Conservation (phyloP, 768 basidiomycete species). For the Candolleomyces efflorescens region DNA sequence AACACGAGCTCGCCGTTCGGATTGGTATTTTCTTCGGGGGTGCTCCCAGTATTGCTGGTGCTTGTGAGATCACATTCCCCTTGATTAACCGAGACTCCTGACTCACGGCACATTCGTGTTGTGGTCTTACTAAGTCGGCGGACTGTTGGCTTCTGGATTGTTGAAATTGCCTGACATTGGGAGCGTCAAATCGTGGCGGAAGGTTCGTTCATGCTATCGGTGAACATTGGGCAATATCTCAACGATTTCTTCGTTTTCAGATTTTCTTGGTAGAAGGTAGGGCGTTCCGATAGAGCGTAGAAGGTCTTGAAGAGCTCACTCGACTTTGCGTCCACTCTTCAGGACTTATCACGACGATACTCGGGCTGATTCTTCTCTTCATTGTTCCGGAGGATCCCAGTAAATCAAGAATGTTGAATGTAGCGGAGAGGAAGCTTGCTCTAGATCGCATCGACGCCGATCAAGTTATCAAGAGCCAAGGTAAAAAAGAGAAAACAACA, state of each 20-base stretch:
- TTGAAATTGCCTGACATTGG: conserved; percentile 29
- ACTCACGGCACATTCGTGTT: not conserved
- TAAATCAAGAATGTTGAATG: conserved; percentile 22
- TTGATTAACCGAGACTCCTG: not conserved
- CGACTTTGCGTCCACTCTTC: not conserved
- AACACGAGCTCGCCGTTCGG: conserved; percentile 30
- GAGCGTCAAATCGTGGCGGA: conserved; percentile 28
- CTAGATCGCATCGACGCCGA: conserved; percentile 27
- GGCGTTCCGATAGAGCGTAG: too few species aligned
- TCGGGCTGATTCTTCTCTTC: conserved; percentile 21
- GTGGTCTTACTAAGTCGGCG: conserved; percentile 25
- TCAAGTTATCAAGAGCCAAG: conserved; percentile 13
- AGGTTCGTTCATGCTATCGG: conserved; percentile 17
- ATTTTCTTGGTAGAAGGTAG: conserved; percentile 42
- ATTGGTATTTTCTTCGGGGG: conserved; percentile 33
- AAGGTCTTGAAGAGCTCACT: too few species aligned
- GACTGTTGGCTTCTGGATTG: conserved; percentile 33
- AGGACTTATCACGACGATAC: conserved; percentile 16
- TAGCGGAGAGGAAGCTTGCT: conserved; percentile 21
- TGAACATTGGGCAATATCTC: too few species aligned
- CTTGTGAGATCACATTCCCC: conserved; percentile 18
- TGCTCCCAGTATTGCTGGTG: conserved; percentile 29
- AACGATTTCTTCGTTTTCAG: conserved; percentile 13
- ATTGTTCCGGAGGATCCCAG: conserved; percentile 24
- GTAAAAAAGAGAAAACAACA: conserved; percentile 11